These are phyloP conservation scores for Hypomyces perniciosus DNA, from an alignment of 2,329 filamentous ascomycete genomes.

Conservation along the genomic window DNA sequence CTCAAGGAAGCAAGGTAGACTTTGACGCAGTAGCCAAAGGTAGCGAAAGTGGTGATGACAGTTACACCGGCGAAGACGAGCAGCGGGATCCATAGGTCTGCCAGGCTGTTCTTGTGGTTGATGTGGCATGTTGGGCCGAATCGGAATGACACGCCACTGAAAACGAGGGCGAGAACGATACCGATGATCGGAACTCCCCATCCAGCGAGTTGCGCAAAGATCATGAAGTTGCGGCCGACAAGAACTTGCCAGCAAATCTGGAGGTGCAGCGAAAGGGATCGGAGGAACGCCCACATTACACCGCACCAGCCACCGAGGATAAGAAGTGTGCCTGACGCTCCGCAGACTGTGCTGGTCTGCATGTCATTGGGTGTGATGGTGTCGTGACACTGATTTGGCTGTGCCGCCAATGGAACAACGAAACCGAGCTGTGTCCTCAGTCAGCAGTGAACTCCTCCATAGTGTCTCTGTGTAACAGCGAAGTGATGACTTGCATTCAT, in stretches of 20 bases:
- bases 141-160: conserved; percentile 90
- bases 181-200: conserved; percentile 79
- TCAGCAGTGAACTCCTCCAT: conserved; percentile 14
- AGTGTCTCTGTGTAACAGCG: background rate
- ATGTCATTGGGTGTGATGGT: conserved; percentile 91
- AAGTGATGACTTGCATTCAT: conserved; percentile 62
- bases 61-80: conserved; percentile 71
- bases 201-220: conserved; percentile 69
- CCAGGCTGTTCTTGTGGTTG: conserved; percentile 78
- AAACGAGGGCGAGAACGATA: conserved; percentile 66
- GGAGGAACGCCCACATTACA: conserved; percentile 85
- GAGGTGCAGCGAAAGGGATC: conserved; percentile 85
- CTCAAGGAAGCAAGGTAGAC: conserved; percentile 83
- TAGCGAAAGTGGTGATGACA: conserved; percentile 74
- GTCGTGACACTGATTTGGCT: conserved; percentile 79
- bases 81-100: conserved; percentile 85
- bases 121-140: conserved; percentile 92
- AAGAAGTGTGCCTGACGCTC: conserved; percentile 79
- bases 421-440: conserved; percentile 64
- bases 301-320: conserved; percentile 80
- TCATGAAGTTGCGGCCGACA: conserved; percentile 85
- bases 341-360: conserved; percentile 74
- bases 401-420: conserved; percentile 74
- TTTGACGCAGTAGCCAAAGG: conserved; percentile 88
- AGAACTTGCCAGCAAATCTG: conserved; percentile 97